Percentiles rank a stretch among this genome's conserved stretches.
phyloP scores from a whole-genome alignment of 306 rosid species.

The Pterocarpus macrocarpus region DNA sequence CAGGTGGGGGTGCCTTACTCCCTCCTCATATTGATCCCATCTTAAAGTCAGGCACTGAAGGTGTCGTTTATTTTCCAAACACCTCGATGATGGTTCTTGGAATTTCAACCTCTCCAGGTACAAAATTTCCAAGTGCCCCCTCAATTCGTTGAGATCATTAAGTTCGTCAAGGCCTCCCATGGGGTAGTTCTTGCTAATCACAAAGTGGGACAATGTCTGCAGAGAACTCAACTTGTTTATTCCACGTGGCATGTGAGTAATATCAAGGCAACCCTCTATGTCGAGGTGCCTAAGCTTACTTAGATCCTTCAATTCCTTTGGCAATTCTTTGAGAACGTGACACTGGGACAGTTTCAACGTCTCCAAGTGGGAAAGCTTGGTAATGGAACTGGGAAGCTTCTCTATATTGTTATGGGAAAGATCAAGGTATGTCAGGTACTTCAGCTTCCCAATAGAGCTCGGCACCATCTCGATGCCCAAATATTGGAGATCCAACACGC shows the following conservation, averaged over 20 bases:
- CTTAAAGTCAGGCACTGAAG: constrained; percentile 1
- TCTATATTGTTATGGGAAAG: constrained; percentile 15
- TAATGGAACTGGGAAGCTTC: constrained; percentile 30
- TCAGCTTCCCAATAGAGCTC: constrained; percentile 1
- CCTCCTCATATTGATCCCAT: background rate
- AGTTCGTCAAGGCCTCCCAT: constrained; percentile 3
- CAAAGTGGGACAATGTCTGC: constrained; percentile 24
- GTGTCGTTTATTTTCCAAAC: background rate
- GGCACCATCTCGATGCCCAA: background rate
- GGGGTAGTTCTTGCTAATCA: background rate
- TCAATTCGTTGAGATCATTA: background rate
- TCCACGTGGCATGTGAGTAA: constrained; percentile 23
- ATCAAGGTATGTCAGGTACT: background rate
- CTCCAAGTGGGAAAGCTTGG: constrained; percentile 12
- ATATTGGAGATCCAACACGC: constrained; percentile 38
- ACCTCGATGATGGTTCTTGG: background rate
- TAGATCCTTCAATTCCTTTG: background rate
- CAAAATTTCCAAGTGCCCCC: constrained; percentile 10
- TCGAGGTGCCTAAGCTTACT: constrained; percentile 32
- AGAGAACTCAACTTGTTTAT: background rate
- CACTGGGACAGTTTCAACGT: constrained; percentile 22
- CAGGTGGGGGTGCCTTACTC: no score
- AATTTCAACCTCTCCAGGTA: background rate
- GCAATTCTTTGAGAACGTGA: background rate
- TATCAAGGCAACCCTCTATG: background rate